Evolutionary conservation across 2,329 filamentous ascomycete species (phyloP), one percentile per base, ranked within the genome.

Genomic region (Verticillium zaregamsianum): DNA sequence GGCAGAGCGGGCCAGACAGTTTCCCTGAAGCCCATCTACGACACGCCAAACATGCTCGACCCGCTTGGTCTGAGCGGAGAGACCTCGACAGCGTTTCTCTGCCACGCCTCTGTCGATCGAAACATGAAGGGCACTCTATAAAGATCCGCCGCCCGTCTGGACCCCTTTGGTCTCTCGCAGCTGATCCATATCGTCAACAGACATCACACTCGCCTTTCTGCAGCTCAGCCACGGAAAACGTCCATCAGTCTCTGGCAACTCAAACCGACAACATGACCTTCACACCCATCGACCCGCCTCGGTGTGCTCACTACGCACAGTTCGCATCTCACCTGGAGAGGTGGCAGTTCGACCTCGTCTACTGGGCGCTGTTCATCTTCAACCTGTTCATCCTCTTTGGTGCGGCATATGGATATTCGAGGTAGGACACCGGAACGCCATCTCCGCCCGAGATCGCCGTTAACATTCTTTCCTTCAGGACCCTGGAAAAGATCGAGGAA

Each of bases 351-450:
- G 77, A 79, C 64, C 66, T 76, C 14, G 70, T 82, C 28, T 83
- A 81, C 70, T 83, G 79, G 79, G 65, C 68, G 12, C 63, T 83
- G 58, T 83, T 82, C 66, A 65, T 75, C 28, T 67, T 73, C 20
- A 81, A 82, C 59, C 65, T 82, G 0, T 57, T 77, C 9, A 68
- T 82, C 17, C 72, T 83, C 31, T 82, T 79, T 59, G 62, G 78
- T 14, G 75, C 76, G 9, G 80, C 80, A 1, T 78, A 75, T 69
- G 68, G 71, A 12, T 80, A 77, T 56, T 77, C 68, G 40, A 73
- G 70, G 77, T 79, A 68, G 57, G 74, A 70, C 3, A 52, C 32
- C 28, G 45, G 40, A 61, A 33, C 57, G 59, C 57, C 33, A 61
- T 37, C 52, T 25, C 14, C 45, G 55, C 60, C 2, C 5, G 54